Conservation (phyloP, 768 basidiomycete genomes). For the Tricholoma hemisulphureum region DNA sequence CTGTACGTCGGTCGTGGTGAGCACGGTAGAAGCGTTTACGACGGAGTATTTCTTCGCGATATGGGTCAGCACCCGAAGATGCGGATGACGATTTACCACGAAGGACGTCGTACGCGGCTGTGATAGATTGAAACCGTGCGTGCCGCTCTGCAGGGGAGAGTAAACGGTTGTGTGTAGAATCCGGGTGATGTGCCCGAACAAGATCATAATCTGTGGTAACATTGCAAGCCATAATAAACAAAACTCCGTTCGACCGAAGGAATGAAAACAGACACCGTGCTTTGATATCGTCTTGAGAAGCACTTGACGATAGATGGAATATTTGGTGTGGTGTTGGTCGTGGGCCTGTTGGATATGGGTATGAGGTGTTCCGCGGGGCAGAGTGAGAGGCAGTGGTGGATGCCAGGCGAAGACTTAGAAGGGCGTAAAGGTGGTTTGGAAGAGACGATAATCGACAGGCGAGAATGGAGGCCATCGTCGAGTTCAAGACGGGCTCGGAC, state of each 20-base stretch:
- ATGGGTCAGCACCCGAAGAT: conserved; percentile 21
- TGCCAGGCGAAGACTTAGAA: conserved; percentile 8
- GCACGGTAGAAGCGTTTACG: conserved; percentile 43
- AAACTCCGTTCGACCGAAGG: not conserved
- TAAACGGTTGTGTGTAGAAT: conserved; percentile 45
- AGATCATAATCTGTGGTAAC: conserved; percentile 63
- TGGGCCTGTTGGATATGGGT: conserved; percentile 51
- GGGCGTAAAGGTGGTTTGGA: conserved; percentile 8
- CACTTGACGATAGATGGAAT: conserved; percentile 59
- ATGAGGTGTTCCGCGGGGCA: conserved; percentile 12
- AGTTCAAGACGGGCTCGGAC: not conserved
- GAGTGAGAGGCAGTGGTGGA: conserved; percentile 3
- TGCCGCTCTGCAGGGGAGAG: conserved; percentile 49
- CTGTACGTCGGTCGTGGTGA: conserved; percentile 24
- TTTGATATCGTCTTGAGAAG: conserved; percentile 63
- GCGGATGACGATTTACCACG: conserved; percentile 32
- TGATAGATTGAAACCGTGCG: conserved; percentile 62
- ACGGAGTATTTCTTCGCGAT: conserved; percentile 50
- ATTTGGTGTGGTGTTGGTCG: conserved; percentile 70
- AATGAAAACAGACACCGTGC: conserved; percentile 52
- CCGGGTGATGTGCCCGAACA: conserved; percentile 71
- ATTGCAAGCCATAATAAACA: not conserved
- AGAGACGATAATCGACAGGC: conserved; percentile 9
- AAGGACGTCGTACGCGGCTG: conserved; percentile 60
- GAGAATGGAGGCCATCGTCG: conserved; percentile 1